Evolutionary conservation across 2,329 filamentous ascomycete species (phyloP), one percentile per base, ranked within the genome.

Genomic region (Hypoxylon sp.): DNA sequence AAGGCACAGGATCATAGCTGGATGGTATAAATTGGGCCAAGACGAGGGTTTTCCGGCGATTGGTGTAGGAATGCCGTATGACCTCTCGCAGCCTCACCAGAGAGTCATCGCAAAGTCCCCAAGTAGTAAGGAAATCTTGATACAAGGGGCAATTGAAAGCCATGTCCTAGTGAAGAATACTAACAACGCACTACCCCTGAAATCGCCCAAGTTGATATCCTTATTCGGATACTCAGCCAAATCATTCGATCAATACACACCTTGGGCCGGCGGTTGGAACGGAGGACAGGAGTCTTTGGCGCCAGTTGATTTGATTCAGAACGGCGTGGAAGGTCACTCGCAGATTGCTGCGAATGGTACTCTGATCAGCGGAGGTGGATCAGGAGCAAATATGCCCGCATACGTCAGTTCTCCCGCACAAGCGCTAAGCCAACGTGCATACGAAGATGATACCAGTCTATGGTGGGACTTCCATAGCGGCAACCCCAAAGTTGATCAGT

Each of bases 151-250:
- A 0, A 78, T 89, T 1, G 88, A 90, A 73, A 86, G 89, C 13
- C 87, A 89, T 60, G 88, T 91, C 0, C 82, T 91, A 0, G 81
- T 91, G 39, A 91, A 91, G 76, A 91, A 91, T 75, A 79, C 74
- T 19, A 85, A 87, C 55, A 81, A 81, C 29, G 80, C 86, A 0
- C 79, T 91, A 0, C 88, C 89, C 0, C 79, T 91, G 1, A 82
- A 82, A 17, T 77, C 82, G 4, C 84, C 84, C 2, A 76, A 83
- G 67, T 69, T 86, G 48, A 70, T 91, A 31, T 87, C 88, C 3
- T 72, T 91, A 15, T 89, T 87, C 70, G 86, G 88, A 17, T 91
- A 90, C 74, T 89, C 89, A 3, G 85, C 85, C 21, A 82, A 81
- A 47, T 79, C 80, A 0, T 82, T 83, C 2, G 81, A 83, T 60